phyloP scores from a whole-genome alignment of 2,329 filamentous ascomycete genomes.

The Graphiopsis chlorocephala region DNA sequence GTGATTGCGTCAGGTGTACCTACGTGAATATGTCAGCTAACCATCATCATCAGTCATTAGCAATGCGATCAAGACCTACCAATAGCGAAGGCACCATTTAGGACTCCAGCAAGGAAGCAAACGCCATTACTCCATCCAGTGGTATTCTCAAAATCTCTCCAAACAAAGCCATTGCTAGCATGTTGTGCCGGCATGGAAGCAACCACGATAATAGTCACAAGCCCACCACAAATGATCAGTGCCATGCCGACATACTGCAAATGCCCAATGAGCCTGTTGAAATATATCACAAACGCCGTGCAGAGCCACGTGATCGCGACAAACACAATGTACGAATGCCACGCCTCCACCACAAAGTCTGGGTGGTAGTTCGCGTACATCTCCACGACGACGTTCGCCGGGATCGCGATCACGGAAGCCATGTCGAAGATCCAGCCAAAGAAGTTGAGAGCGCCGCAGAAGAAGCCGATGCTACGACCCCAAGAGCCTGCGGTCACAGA shows the following conservation, averaged over 20 bases:
- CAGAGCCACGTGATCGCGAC: constrained; percentile 56
- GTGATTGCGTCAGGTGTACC: constrained; percentile 35
- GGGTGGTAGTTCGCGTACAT: constrained; percentile 61
- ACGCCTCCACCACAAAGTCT: constrained; percentile 50
- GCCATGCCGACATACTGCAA: constrained; percentile 57
- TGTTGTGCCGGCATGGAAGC: constrained; percentile 54
- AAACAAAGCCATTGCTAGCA: constrained; percentile 54
- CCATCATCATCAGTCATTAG: background rate
- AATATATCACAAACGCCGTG: constrained; percentile 54
- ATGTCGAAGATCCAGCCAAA: constrained; percentile 58
- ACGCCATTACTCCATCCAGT: constrained; percentile 49
- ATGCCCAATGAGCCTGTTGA: constrained; percentile 52
- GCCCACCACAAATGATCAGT: constrained; percentile 41
- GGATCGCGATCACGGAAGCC: constrained; percentile 57
- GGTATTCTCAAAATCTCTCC: constrained; percentile 50
- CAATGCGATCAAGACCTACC: constrained; percentile 19
- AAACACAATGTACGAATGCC: constrained; percentile 61
- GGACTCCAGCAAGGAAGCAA: constrained; percentile 37
- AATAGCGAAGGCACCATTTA: constrained; percentile 40
- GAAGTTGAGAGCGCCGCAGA: constrained; percentile 46
- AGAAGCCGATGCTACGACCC: constrained; percentile 37
- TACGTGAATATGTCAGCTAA: background rate
- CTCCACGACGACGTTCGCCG: constrained; percentile 58
- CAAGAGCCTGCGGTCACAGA: constrained; percentile 35
- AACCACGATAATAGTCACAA: constrained; percentile 37